Percentiles rank a stretch among this genome's conserved stretches.
phyloP scores from a whole-genome alignment of 2,329 filamentous ascomycete genomes.

The Acrocalymma vagum region DNA sequence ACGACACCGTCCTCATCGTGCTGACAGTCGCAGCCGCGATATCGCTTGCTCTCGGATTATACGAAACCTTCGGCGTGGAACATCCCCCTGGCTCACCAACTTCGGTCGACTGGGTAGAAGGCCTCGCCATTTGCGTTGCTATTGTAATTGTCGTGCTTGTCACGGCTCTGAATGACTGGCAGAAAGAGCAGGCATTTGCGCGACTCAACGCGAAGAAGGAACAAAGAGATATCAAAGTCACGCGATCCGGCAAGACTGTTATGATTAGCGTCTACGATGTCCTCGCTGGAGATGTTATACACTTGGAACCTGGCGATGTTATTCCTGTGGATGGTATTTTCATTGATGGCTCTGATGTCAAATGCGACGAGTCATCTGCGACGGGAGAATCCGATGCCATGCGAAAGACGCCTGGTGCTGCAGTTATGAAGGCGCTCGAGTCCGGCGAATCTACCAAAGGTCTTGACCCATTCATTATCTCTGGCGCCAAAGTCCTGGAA shows the following conservation, averaged over 20 bases:
- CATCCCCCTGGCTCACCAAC: conserved; percentile 52
- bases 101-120: conserved; percentile 51
- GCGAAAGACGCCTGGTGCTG: conserved; percentile 69
- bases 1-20: conserved; percentile 77
- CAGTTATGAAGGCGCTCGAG: conserved; percentile 65
- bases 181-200: conserved; percentile 47
- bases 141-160: conserved; percentile 49
- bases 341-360: conserved; percentile 69
- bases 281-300: conserved; percentile 74
- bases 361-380: conserved; percentile 77
- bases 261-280: conserved; percentile 68
- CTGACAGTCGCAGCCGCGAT: conserved; percentile 73
- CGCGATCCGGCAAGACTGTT: conserved; percentile 71
- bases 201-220: conserved; percentile 47
- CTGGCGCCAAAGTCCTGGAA: conserved; percentile 64
- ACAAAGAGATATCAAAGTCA: conserved; percentile 47
- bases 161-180: conserved; percentile 46
- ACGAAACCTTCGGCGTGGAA: conserved; percentile 66
- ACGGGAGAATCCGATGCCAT: conserved; percentile 77
- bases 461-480: conserved; percentile 71
- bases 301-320: conserved; percentile 73
- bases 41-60: conserved; percentile 74
- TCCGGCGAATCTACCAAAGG: conserved; percentile 58
- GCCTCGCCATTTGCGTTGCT: conserved; percentile 46
- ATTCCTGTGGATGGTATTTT: conserved; percentile 75